Conservation (phyloP, 2,329 filamentous ascomycete species). For the Rhinocladiella mackenziei region DNA sequence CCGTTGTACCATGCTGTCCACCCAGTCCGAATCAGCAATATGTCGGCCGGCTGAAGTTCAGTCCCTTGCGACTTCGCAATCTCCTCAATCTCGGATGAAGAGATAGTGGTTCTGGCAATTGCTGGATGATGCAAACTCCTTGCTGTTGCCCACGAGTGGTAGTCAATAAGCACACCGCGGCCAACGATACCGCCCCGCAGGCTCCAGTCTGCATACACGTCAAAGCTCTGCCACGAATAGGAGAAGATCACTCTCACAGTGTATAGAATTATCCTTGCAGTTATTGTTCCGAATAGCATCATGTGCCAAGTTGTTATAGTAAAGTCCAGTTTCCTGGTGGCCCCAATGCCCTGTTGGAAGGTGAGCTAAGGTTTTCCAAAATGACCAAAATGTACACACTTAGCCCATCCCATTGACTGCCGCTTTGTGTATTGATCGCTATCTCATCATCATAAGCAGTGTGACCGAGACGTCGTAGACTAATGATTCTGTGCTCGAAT, state of each 20-base stretch:
- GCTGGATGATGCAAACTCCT: not conserved
- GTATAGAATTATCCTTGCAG: not conserved
- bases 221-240: no score
- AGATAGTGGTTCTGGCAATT: not conserved
- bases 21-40: conserved; percentile 63
- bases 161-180: conserved; percentile 46
- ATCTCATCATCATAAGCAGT: conserved; percentile 3
- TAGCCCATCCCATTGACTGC: conserved; percentile 4
- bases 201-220: conserved; percentile 36
- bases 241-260: not conserved
- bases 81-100: not conserved
- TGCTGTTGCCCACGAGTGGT: conserved; percentile 36
- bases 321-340: not conserved
- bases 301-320: not conserved
- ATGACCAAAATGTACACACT: not conserved
- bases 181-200: conserved; percentile 40
- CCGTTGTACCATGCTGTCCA: conserved; percentile 56
- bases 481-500: conserved; percentile 5
- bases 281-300: not conserved
- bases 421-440: conserved; percentile 9
- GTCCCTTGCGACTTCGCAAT: conserved; percentile 47
- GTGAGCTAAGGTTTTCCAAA: no score
- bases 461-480: not conserved
- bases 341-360: not conserved
- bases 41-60: conserved; percentile 57